Percentiles rank a stretch among this genome's conserved stretches.
These are phyloP conservation scores for Daldinia childiae DNA, from an alignment of 495 filamentous ascomycete species.

Conservation along the genomic window DNA sequence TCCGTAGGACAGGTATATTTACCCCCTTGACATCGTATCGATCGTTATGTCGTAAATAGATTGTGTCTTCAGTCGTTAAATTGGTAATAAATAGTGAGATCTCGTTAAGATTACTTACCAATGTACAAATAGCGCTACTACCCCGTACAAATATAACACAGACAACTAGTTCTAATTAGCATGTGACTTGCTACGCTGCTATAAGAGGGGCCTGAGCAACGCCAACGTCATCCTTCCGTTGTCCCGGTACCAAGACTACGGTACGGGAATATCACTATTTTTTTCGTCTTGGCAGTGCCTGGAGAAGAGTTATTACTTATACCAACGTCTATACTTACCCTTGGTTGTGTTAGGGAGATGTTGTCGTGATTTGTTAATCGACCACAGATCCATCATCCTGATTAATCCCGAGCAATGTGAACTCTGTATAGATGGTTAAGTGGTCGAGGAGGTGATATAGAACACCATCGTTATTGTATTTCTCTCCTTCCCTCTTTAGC, in stretches of 20 bases:
- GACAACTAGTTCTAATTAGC: not conserved
- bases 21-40: not conserved
- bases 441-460: not conserved
- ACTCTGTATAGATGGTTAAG: not conserved
- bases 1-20: not conserved
- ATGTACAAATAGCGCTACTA: not conserved
- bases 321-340: not conserved
- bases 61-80: not conserved
- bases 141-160: not conserved
- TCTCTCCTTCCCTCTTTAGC: not conserved
- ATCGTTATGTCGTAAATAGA: not conserved
- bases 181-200: not conserved
- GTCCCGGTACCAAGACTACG: not conserved
- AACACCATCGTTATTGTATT: not conserved
- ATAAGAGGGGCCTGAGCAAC: not conserved
- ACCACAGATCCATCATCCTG: not conserved
- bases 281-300: not conserved
- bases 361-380: not conserved
- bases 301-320: not conserved
- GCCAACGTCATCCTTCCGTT: not conserved
- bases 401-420: not conserved
- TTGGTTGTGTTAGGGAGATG: not conserved
- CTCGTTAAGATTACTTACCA: not conserved
- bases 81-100: not conserved
- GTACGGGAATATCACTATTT: not conserved